Conservation (phyloP, 2,329 filamentous ascomycete species). For the Aschersonia sp. region DNA sequence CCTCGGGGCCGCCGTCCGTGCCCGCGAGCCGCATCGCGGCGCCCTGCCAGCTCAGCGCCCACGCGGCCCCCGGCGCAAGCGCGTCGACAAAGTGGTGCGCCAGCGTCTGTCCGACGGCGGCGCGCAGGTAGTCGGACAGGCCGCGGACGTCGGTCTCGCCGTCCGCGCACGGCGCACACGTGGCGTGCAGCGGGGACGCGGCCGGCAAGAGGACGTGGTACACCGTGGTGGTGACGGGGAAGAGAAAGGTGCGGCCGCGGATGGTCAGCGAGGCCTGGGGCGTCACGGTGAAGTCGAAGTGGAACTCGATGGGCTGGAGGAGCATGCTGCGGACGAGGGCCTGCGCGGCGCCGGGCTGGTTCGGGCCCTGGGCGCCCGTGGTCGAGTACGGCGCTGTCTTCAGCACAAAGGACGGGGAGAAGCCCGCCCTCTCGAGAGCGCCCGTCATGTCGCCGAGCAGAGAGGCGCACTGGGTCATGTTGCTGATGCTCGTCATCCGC, state of each 20-base stretch:
- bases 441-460: constrained; percentile 29
- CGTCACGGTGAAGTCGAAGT: constrained; percentile 30
- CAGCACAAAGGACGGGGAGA: constrained; percentile 28
- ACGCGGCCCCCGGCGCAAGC: no score
- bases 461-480: constrained; percentile 21
- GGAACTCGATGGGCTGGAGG: constrained; percentile 25
- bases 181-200: constrained; percentile 17
- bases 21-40: no score
- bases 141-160: constrained; percentile 29
- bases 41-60: no score
- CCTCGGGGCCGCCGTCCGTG: background rate
- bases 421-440: constrained; percentile 30
- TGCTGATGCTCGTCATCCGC: constrained; percentile 28
- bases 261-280: constrained; percentile 26
- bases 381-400: constrained; percentile 21
- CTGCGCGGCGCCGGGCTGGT: constrained; percentile 26
- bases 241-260: constrained; percentile 27
- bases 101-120: constrained; percentile 18
- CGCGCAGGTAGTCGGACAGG: constrained; percentile 30
- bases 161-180: constrained; percentile 28
- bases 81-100: no score
- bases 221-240: constrained; percentile 28
- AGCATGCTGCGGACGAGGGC: constrained; percentile 28
- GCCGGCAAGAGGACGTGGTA: constrained; percentile 27
- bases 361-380: constrained; percentile 13